Conservation (phyloP, 306 rosid species). For the Inga oerstediana region DNA sequence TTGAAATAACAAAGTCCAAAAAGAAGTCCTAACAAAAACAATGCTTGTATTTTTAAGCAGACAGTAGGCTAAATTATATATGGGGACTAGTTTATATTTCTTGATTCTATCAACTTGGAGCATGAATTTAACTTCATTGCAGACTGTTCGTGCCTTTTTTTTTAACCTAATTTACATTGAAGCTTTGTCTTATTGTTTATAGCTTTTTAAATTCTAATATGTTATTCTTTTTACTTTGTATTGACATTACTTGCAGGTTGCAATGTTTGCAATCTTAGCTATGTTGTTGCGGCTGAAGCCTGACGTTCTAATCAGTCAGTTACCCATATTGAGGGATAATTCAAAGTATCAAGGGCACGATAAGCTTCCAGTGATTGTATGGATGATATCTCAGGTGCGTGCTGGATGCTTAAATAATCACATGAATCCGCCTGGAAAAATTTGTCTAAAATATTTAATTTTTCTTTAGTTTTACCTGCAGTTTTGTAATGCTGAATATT, state of each 20-base stretch:
- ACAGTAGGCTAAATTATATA: neutral
- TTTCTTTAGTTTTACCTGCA: neutral
- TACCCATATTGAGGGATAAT: slow-evolving; percentile 71
- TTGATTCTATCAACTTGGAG: slow-evolving; percentile 24
- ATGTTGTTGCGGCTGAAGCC: slow-evolving; percentile 89
- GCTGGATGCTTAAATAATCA: slow-evolving; percentile 11
- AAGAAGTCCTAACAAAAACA: neutral
- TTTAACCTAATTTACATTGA: slow-evolving; percentile 24
- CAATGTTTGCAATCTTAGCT: slow-evolving; percentile 77
- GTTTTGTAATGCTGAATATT: slow-evolving; percentile 31
- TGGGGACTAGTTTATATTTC: slow-evolving; percentile 22
- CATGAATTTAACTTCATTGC: neutral
- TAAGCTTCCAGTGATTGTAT: slow-evolving; percentile 76
- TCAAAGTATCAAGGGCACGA: slow-evolving; percentile 90
- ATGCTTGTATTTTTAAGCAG: slow-evolving; percentile 24
- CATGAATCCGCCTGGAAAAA: neutral
- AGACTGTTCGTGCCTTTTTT: neutral
- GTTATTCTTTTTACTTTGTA: neutral
- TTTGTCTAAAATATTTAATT: slow-evolving; percentile 1
- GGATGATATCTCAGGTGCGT: slow-evolving; percentile 88
- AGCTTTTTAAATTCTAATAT: slow-evolving; percentile 27
- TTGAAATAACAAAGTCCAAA: slow-evolving; percentile 11
- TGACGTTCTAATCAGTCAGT: slow-evolving; percentile 60
- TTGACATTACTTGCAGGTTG: slow-evolving; percentile 65
- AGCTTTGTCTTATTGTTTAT: slow-evolving; percentile 20